Conservation (phyloP, 768 basidiomycete species). For the Trametes cingulata region DNA sequence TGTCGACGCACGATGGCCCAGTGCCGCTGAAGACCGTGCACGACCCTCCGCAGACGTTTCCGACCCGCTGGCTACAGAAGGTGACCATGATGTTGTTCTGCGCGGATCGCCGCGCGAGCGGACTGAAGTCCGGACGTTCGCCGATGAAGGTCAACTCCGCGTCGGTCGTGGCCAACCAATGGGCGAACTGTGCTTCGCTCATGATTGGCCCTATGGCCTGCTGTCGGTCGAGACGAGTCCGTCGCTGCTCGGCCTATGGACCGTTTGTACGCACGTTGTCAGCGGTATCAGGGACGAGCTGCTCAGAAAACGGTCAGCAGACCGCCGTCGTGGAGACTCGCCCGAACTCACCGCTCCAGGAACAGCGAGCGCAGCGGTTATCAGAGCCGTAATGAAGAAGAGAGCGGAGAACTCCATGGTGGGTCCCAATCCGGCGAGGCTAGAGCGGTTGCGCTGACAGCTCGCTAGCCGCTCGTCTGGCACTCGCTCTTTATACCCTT, state of each 20-base stretch:
- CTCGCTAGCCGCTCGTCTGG: no score
- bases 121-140: slow-evolving; percentile 16
- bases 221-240: no score
- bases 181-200: slow-evolving; percentile 11
- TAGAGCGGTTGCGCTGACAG: no score
- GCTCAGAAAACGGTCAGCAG: neutral
- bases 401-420: neutral
- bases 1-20: slow-evolving; percentile 27
- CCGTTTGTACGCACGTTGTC: no score
- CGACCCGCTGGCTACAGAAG: slow-evolving; percentile 31
- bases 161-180: slow-evolving; percentile 24
- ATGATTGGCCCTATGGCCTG: neutral
- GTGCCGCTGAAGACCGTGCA: slow-evolving; percentile 38
- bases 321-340: neutral
- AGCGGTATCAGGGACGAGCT: no score
- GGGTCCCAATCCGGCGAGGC: no score
- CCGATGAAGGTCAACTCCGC: slow-evolving; percentile 29
- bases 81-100: slow-evolving; percentile 29
- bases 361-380: neutral
- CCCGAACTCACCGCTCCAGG: neutral
- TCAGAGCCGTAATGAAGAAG: neutral
- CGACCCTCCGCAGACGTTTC: slow-evolving; percentile 33
- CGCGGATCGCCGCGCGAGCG: slow-evolving; percentile 17
- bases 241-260: no score
- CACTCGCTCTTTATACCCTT: no score